Percentiles rank a stretch among this genome's conserved stretches.
Evolutionary conservation across 2,329 filamentous ascomycete species (phyloP).

Genomic region (Nothopassalora personata): DNA sequence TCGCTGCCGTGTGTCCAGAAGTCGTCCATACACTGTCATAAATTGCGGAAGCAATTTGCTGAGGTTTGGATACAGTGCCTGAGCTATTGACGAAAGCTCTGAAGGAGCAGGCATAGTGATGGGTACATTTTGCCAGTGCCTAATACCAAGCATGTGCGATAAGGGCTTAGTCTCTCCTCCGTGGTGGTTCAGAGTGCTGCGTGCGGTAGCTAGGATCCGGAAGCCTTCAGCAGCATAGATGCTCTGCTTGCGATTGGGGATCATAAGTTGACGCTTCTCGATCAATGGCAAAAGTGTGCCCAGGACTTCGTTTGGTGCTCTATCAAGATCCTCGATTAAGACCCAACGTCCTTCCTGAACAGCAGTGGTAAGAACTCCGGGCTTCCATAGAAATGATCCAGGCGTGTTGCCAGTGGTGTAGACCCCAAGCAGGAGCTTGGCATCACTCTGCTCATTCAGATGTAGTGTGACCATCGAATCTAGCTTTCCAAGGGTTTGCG

Average conservation of each 20-base stretch:
- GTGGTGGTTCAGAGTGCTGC: conserved; percentile 60
- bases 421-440: conserved; percentile 89
- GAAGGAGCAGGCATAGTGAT: conserved; percentile 59
- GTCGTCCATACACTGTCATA: conserved; percentile 51
- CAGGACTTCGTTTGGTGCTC: conserved; percentile 89
- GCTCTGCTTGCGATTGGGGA: conserved; percentile 81
- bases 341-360: conserved; percentile 95
- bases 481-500: conserved; percentile 71
- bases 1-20: conserved; percentile 36
- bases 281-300: conserved; percentile 89
- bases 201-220: conserved; percentile 84
- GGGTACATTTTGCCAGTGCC: conserved; percentile 77
- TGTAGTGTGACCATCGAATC: conserved; percentile 87
- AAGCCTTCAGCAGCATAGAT: conserved; percentile 81
- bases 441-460: conserved; percentile 96
- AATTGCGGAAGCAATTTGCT: conserved; percentile 52
- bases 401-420: conserved; percentile 86
- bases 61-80: conserved; percentile 64
- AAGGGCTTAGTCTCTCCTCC: conserved; percentile 68
- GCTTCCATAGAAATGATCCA: conserved; percentile 85
- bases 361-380: conserved; percentile 88
- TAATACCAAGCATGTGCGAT: conserved; percentile 67
- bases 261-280: conserved; percentile 82
- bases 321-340: conserved; percentile 91
- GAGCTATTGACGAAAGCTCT: conserved; percentile 72